phyloP scores from a whole-genome alignment of 208 protist species.

The Wallacemonas sp. region DNA sequence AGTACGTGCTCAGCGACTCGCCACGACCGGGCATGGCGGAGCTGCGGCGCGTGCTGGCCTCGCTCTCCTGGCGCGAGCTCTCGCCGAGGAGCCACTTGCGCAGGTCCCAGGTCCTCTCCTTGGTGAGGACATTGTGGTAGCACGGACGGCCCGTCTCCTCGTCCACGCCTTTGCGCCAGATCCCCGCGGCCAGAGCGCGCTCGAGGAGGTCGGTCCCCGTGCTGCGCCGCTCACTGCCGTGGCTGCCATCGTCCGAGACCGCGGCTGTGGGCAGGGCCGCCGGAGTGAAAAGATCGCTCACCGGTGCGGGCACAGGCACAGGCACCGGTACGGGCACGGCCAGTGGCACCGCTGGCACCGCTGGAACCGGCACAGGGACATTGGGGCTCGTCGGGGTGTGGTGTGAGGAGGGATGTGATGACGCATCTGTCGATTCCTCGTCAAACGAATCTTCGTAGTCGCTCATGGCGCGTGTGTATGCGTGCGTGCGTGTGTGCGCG shows the following conservation, averaged over 20 bases:
- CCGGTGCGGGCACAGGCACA: constrained; percentile 31
- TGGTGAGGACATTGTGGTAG: constrained; percentile 46
- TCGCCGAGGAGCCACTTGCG: constrained; percentile 35
- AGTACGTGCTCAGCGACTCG: constrained; percentile 15
- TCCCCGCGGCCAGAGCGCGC: constrained; percentile 27
- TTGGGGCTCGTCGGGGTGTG: background rate
- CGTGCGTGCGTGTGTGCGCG: background rate
- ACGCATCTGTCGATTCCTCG: constrained; percentile 25
- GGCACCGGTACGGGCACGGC: constrained; percentile 17
- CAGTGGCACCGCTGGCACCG: background rate
- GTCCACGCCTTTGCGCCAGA: constrained; percentile 38
- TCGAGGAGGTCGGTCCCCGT: constrained; percentile 4
- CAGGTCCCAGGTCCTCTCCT: constrained; percentile 48
- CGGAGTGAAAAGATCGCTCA: background rate
- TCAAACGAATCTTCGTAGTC: constrained; percentile 79
- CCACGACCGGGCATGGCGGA: background rate
- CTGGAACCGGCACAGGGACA: background rate
- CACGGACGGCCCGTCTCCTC: constrained; percentile 35
- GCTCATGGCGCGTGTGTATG: constrained; percentile 41
- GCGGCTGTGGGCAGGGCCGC: background rate
- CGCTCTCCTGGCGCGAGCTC: constrained; percentile 6
- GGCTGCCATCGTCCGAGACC: background rate
- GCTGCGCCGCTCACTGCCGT: constrained; percentile 3
- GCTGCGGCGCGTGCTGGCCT: constrained; percentile 11
- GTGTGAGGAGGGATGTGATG: background rate